Percentiles rank a stretch among this genome's conserved stretches.
phyloP scores from a whole-genome alignment of 345 rosid species.

The Gossypium ekmanianum region DNA sequence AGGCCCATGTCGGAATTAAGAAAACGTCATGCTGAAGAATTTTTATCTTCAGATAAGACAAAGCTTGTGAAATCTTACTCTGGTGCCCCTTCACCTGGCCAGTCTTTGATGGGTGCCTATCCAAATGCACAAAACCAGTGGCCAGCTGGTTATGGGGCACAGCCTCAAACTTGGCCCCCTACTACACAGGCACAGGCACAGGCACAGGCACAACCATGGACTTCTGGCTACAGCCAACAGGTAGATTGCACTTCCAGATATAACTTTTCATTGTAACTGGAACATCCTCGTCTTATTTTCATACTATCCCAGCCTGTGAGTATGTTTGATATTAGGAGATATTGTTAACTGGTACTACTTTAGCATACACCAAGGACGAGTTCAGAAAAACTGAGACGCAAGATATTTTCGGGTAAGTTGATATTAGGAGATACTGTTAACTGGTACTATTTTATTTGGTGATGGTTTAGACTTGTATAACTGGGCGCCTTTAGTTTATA shows the following conservation, averaged over 20 bases:
- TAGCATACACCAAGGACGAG: background rate
- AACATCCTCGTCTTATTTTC: background rate
- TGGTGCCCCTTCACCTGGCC: slow-evolving; percentile 54
- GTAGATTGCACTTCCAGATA: slow-evolving; percentile 25
- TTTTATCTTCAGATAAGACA: slow-evolving; percentile 70
- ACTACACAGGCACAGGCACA: slow-evolving; percentile 20
- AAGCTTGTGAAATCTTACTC: slow-evolving; percentile 64
- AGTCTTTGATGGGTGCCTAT: slow-evolving; percentile 64
- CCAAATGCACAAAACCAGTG: slow-evolving; percentile 69
- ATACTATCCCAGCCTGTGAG: background rate
- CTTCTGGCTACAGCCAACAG: slow-evolving; percentile 79
- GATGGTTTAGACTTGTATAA: background rate
- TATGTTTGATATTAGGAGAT: background rate
- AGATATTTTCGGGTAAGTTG: no score
- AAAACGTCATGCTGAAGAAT: slow-evolving; percentile 87
- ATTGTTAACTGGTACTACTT: background rate
- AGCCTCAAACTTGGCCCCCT: slow-evolving; percentile 89
- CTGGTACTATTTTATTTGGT: background rate
- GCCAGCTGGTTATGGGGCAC: slow-evolving; percentile 73
- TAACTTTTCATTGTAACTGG: background rate
- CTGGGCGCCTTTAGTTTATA: background rate
- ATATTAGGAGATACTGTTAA: background rate
- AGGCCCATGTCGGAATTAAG: slow-evolving; percentile 60
- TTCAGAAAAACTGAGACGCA: no score
- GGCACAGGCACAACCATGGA: slow-evolving; percentile 54